Conservation (phyloP, 2,329 filamentous ascomycete genomes). For the Curvularia spicifera region DNA sequence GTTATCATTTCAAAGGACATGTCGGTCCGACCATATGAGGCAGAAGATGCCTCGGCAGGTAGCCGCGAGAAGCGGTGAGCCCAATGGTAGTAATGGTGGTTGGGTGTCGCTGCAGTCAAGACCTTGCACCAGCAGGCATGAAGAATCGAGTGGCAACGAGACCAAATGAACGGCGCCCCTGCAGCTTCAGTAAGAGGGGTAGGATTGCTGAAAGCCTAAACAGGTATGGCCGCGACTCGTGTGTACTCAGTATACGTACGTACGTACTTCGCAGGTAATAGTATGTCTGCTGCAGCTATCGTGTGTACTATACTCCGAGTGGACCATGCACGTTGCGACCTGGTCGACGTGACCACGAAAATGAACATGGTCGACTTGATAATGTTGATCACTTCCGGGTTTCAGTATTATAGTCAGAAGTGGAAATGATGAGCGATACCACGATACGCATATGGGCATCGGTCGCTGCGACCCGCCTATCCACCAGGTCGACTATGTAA, state of each 20-base stretch:
- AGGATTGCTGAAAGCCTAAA: background rate
- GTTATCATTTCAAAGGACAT: background rate
- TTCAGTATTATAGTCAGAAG: background rate
- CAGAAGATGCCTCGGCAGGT: background rate
- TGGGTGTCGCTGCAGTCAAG: background rate
- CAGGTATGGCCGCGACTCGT: background rate
- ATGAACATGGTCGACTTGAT: constrained; percentile 1
- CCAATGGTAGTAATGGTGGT: background rate
- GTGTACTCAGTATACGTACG: background rate
- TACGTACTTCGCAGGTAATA: background rate
- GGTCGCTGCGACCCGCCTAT: background rate
- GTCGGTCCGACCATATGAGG: background rate
- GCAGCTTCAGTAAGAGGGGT: constrained; percentile 1
- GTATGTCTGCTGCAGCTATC: background rate
- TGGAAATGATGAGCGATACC: background rate
- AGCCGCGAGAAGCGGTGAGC: background rate
- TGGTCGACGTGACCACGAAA: constrained; percentile 1
- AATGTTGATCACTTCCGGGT: background rate
- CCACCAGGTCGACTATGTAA: background rate
- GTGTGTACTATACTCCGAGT: background rate
- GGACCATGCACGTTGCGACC: background rate
- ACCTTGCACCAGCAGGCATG: constrained; percentile 1
- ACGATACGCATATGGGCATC: background rate
- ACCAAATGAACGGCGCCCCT: background rate
- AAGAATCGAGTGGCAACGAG: background rate